These are phyloP conservation scores for Fusarium pseudonygamai DNA, from an alignment of 2,329 filamentous ascomycete genomes.

Conservation along the genomic window DNA sequence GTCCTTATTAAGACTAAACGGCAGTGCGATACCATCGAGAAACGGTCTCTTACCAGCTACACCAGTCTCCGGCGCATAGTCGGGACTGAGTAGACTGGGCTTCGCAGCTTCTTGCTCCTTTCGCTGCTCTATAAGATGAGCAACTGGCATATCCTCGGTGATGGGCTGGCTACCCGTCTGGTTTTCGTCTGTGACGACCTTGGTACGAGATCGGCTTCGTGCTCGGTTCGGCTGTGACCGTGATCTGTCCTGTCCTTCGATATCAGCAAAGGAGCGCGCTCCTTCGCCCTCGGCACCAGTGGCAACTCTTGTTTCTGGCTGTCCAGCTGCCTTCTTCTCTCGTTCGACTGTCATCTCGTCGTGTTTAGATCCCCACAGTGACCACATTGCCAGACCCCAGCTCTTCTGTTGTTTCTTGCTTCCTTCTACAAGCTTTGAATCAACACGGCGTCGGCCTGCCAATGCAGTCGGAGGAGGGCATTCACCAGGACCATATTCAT, in stretches of 20 bases:
- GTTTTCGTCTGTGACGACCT: constrained; percentile 61
- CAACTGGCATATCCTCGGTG: constrained; percentile 55
- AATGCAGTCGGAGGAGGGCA: constrained; percentile 84
- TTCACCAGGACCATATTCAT: constrained; percentile 76
- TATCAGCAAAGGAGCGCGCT: constrained; percentile 53
- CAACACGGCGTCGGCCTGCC: constrained; percentile 70
- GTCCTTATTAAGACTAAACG: constrained; percentile 74
- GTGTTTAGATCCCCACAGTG: constrained; percentile 87
- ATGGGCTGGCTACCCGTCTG: constrained; percentile 52
- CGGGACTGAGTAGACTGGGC: constrained; percentile 55
- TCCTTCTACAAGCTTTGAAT: constrained; percentile 53
- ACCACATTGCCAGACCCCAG: constrained; percentile 84
- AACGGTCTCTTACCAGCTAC: constrained; percentile 71
- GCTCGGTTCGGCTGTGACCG: constrained; percentile 34
- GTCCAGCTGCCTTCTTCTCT: constrained; percentile 61
- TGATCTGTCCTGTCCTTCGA: constrained; percentile 51
- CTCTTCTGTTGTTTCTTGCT: constrained; percentile 70
- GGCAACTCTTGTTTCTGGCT: constrained; percentile 45
- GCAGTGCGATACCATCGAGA: constrained; percentile 75
- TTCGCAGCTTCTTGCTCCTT: constrained; percentile 52
- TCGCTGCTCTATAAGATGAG: constrained; percentile 54
- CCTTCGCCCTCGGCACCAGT: constrained; percentile 55
- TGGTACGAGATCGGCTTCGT: constrained; percentile 55
- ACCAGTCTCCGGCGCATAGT: constrained; percentile 58
- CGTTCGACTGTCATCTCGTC: constrained; percentile 77